Percentiles rank a stretch among this genome's conserved stretches.
Evolutionary conservation across 2,329 filamentous ascomycete species (phyloP).

Genomic region (Trichoderma harzianum): DNA sequence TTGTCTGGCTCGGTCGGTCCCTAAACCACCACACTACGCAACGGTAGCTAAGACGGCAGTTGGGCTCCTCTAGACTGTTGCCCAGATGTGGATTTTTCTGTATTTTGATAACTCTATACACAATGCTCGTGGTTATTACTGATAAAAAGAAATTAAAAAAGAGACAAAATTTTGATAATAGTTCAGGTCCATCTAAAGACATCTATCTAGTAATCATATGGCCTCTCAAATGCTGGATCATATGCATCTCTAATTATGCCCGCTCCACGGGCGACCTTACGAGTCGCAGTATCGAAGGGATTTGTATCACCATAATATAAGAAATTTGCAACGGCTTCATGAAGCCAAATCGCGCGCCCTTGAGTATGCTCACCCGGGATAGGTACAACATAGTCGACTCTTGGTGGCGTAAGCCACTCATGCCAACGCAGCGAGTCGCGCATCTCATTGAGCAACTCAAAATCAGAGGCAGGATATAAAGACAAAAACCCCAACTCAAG

Average conservation of each 20-base stretch:
- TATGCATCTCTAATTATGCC: neutral
- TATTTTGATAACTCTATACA: neutral
- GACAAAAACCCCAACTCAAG: neutral
- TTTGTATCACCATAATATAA: neutral
- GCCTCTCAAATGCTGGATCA: neutral
- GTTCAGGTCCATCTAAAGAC: neutral
- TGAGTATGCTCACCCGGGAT: neutral
- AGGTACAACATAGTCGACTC: neutral
- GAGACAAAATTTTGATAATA: neutral
- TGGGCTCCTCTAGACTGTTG: neutral
- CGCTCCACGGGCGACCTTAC: neutral
- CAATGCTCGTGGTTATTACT: neutral
- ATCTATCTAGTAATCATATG: neutral
- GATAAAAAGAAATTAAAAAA: neutral
- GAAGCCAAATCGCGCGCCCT: constrained; percentile 1
- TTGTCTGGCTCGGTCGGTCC: neutral
- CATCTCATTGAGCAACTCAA: neutral
- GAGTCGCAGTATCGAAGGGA: neutral
- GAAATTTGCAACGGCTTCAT: neutral
- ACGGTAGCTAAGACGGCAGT: neutral
- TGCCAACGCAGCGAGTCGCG: neutral
- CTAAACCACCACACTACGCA: neutral
- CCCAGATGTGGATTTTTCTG: neutral
- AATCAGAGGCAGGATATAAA: neutral
- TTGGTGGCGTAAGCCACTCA: neutral